phyloP scores from a whole-genome alignment of 345 rosid species.

The Chamaenerion angustifolium region DNA sequence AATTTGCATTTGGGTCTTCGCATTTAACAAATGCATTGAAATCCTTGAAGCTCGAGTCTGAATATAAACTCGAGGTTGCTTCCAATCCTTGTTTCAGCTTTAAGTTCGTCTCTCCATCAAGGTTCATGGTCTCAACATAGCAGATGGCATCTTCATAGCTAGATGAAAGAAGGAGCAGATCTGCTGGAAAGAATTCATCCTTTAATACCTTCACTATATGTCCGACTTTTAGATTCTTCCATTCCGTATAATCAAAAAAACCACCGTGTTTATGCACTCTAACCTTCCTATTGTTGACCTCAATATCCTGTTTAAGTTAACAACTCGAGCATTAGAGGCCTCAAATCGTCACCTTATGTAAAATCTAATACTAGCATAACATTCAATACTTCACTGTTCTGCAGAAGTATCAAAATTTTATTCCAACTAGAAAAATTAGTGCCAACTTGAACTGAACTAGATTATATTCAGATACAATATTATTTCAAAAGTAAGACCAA shows the following conservation, averaged over 20 bases:
- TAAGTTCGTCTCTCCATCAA: slow-evolving; percentile 90
- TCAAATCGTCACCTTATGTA: too few species aligned
- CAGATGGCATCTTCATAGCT: slow-evolving; percentile 68
- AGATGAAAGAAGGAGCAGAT: slow-evolving; percentile 68
- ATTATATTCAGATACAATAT: too few species aligned
- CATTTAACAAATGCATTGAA: slow-evolving; percentile 55
- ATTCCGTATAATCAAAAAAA: slow-evolving; percentile 28
- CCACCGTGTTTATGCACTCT: slow-evolving; percentile 49
- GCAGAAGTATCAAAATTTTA: too few species aligned
- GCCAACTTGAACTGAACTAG: too few species aligned
- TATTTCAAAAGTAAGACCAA: too few species aligned
- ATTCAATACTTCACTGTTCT: too few species aligned
- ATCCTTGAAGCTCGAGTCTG: slow-evolving; percentile 35
- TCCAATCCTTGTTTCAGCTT: slow-evolving; percentile 71
- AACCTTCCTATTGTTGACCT: slow-evolving; percentile 65
- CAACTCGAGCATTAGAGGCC: not conserved
- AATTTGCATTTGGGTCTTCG: slow-evolving; percentile 86
- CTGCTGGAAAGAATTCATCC: slow-evolving; percentile 76
- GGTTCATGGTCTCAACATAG: slow-evolving; percentile 94
- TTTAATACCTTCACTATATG: slow-evolving; percentile 70
- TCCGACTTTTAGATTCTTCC: slow-evolving; percentile 73
- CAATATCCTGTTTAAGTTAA: slow-evolving; percentile 40
- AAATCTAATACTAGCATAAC: too few species aligned
- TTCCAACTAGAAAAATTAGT: too few species aligned
- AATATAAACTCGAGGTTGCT: slow-evolving; percentile 37